Evolutionary conservation across 2,329 filamentous ascomycete genomes (phyloP).

Genomic region (Cytospora chrysosperma): DNA sequence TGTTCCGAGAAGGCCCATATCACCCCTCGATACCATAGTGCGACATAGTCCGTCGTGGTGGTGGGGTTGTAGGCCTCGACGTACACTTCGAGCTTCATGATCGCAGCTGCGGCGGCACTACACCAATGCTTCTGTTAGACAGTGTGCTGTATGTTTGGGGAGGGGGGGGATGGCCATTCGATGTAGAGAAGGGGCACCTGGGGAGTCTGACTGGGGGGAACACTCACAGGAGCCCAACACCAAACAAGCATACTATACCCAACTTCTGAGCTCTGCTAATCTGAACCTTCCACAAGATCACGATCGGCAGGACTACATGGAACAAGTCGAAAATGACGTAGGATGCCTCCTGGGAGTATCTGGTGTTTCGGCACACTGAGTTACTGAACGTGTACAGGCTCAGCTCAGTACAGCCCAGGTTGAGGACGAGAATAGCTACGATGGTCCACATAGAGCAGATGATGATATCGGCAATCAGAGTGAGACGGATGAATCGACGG

Average conservation of each 20-base stretch:
- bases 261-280: constrained; percentile 13
- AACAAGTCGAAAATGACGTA: constrained; percentile 19
- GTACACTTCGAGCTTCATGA: constrained; percentile 20
- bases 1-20: constrained; percentile 21
- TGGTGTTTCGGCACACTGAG: constrained; percentile 13
- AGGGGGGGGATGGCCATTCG: not conserved
- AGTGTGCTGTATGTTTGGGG: not conserved
- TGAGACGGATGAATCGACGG: constrained; percentile 4
- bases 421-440: constrained; percentile 15
- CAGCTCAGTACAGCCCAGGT: constrained; percentile 13
- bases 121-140: not conserved
- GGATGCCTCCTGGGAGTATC: constrained; percentile 20
- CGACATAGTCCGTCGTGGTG: not conserved
- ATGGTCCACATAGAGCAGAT: constrained; percentile 16
- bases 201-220: not conserved
- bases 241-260: constrained; percentile 18
- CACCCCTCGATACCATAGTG: constrained; percentile 10
- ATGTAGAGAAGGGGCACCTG: too few species aligned
- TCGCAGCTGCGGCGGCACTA: constrained; percentile 20
- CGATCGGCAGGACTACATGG: constrained; percentile 19
- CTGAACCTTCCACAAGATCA: constrained; percentile 23
- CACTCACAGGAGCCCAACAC: constrained; percentile 24
- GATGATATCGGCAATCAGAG: constrained; percentile 19
- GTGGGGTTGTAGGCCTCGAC: constrained; percentile 6
- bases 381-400: not conserved